Conservation (phyloP, 306 rosid species). For the Quillaja saponaria region DNA sequence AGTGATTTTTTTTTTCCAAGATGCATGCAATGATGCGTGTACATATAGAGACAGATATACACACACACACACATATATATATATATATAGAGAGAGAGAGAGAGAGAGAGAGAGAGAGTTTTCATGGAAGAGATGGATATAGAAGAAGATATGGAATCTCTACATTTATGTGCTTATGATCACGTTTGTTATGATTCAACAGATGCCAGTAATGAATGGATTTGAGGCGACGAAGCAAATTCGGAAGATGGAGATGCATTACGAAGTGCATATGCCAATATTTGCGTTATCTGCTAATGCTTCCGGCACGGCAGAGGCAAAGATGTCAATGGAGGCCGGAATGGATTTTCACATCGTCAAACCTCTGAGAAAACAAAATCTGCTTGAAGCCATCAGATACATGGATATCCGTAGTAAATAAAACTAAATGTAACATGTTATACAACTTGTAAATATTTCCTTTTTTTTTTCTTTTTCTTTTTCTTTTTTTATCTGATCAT, state of each 20-base stretch:
- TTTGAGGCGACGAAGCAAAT: constrained; percentile 58
- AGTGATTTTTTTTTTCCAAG: no score
- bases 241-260: constrained; percentile 48
- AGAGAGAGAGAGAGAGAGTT: no score
- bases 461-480: no score
- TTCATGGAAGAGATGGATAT: no score
- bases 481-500: no score
- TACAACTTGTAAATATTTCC: no score
- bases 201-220: constrained; percentile 77
- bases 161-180: not conserved
- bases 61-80: no score
- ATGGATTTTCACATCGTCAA: constrained; percentile 66
- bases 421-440: no score
- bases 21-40: no score
- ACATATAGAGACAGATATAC: no score
- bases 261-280: constrained; percentile 57
- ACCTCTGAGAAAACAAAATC: constrained; percentile 40
- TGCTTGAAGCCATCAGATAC: constrained; percentile 48
- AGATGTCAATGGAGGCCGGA: constrained; percentile 42
- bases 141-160: not conserved
- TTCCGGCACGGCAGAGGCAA: constrained; percentile 38
- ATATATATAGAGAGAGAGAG: no score
- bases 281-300: constrained; percentile 70
- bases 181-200: not conserved
- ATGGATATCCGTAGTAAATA: constrained; percentile 29